phyloP scores from a whole-genome alignment of 495 filamentous ascomycete species.

The Neurospora tetraspora region DNA sequence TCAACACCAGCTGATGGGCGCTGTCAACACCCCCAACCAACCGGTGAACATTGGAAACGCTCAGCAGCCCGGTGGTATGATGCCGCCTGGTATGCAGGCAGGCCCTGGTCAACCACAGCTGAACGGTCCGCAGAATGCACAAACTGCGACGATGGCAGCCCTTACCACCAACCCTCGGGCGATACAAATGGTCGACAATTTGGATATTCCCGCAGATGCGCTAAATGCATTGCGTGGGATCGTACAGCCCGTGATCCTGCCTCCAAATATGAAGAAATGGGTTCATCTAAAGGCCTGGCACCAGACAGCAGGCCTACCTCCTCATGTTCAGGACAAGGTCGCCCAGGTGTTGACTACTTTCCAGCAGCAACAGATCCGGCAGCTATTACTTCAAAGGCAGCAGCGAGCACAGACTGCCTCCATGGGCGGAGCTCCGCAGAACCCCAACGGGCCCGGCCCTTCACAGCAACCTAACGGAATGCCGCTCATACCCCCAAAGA shows the following conservation, averaged over 20 bases:
- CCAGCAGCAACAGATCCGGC: conserved; percentile 46
- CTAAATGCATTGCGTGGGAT: conserved; percentile 11
- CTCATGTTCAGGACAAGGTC: conserved; percentile 24
- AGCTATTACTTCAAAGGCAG: conserved; percentile 4
- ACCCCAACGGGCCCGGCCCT: not conserved
- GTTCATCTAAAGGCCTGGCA: conserved; percentile 55
- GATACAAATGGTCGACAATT: conserved; percentile 24
- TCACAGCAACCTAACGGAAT: not conserved
- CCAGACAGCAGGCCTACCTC: conserved; percentile 34
- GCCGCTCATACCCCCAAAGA: not conserved
- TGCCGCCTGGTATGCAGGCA: conserved; percentile 1
- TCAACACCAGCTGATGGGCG: conserved; percentile 9
- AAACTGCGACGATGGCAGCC: not conserved
- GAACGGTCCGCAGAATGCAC: not conserved
- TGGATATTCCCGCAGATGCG: conserved; percentile 23
- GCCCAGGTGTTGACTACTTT: conserved; percentile 36
- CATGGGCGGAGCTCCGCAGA: not conserved
- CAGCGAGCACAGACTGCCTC: conserved; percentile 9
- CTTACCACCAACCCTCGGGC: conserved; percentile 1
- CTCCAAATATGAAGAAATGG: conserved; percentile 61
- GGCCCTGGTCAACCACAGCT: not conserved
- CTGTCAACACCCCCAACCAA: conserved; percentile 6
- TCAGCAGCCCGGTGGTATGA: conserved; percentile 10
- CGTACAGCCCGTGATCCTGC: conserved; percentile 19
- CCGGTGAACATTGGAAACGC: conserved; percentile 9